Conservation (phyloP, 352 stramenopile genomes). For the Albugo laibachii region DNA sequence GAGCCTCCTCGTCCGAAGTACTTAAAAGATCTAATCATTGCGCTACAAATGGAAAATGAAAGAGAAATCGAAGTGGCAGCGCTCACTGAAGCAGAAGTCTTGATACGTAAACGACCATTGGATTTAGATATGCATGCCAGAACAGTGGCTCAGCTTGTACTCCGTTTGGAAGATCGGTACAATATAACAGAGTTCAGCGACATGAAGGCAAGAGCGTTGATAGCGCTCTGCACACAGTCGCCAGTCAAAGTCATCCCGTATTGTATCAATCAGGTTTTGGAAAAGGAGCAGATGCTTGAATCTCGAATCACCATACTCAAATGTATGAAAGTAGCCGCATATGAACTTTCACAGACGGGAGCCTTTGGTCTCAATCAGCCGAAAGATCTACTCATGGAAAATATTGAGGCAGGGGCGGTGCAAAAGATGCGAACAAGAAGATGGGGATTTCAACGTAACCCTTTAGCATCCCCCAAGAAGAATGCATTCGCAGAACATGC, state of each 20-base stretch:
- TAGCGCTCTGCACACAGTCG: conserved; percentile 19
- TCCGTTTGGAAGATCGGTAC: conserved; percentile 60
- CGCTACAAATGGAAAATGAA: conserved; percentile 31
- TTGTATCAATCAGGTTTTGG: conserved; percentile 35
- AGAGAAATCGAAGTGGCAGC: conserved; percentile 30
- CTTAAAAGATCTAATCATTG: conserved; percentile 39
- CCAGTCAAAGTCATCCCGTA: conserved; percentile 25
- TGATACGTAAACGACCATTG: conserved; percentile 29
- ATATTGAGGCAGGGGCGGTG: conserved; percentile 23
- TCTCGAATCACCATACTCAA: conserved; percentile 44
- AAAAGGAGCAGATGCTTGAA: conserved; percentile 55
- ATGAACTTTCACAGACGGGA: conserved; percentile 43
- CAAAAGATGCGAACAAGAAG: conserved; percentile 36
- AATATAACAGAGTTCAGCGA: conserved; percentile 28
- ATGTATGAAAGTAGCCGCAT: conserved; percentile 25
- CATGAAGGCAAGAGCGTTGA: neutral
- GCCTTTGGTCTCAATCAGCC: conserved; percentile 7
- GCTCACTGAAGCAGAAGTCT: conserved; percentile 24
- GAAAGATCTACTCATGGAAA: conserved; percentile 26
- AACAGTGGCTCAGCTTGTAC: conserved; percentile 24
- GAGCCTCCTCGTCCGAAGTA: conserved; percentile 33
- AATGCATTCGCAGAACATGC: conserved; percentile 45
- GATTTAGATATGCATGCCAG: conserved; percentile 41
- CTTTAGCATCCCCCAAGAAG: conserved; percentile 19
- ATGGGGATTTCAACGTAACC: conserved; percentile 45